Evolutionary conservation across 257 asterid genomes (phyloP), one percentile per base, ranked within the genome.

Genomic region (Eustoma russellianum): DNA sequence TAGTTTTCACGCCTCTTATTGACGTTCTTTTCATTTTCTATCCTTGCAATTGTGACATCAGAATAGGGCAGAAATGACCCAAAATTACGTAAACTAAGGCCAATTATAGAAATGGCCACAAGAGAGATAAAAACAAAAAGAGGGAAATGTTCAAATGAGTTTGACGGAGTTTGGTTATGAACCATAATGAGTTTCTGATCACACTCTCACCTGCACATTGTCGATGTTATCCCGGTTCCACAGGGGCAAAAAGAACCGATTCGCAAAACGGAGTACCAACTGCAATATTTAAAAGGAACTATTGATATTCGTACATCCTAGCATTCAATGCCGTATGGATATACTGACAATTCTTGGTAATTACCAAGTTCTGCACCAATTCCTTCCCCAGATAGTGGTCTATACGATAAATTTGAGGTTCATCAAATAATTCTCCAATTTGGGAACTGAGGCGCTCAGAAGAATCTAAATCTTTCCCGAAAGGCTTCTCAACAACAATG

Each of bases 301-400:
- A 41, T 45, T 33, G 66, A 78, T 46, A 54, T 33, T 17, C 18
- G 52, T 52, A 16, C 28, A 17, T 11, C 46, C 24, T 47, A 48
- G 54, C 18, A 16, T 28, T 28, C 59, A 30, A 34, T 48, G 38
- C 43, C 60, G 50, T n/a, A 46, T 43, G 13, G 24, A 52, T 38
- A 38, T 47, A 38, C 53, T 41, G 17, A 40, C 16, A 48, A 19
- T 17, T 12, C 17, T 35, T 10, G 44, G 41, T 16, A 67, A 55
- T 60, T 86, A 90, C 98, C 98, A 90, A 75, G 72, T 86, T 90
- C 75, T 90, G 98, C 67, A 90, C 98, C 78, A 90, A 69, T 70
- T 90, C 98, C 77, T 90, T 90, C 66, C 97, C 97, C 86, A 90
- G 66, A 67, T 90, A 90, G 59, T 90, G 97, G 73, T 90, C 97